phyloP scores from a whole-genome alignment of 306 rosid genomes.

The Quercus rubra region DNA sequence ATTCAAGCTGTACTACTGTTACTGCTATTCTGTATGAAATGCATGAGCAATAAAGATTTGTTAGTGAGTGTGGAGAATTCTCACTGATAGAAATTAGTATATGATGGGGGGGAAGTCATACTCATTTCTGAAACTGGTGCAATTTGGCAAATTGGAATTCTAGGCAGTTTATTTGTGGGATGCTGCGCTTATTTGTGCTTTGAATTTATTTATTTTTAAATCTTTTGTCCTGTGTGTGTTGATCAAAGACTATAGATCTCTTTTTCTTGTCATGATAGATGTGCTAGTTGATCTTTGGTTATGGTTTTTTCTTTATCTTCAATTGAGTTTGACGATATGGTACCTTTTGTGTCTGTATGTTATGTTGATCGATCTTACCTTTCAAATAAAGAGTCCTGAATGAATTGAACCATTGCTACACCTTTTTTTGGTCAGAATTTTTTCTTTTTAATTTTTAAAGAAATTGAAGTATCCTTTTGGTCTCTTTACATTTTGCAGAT shows the following conservation, averaged over 20 bases:
- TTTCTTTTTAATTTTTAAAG: background rate
- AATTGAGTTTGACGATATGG: background rate
- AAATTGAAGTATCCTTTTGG: slow-evolving; percentile 7
- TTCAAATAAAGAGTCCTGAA: background rate
- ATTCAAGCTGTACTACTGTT: background rate
- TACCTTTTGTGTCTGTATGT: background rate
- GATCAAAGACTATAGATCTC: background rate
- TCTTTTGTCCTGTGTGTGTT: background rate
- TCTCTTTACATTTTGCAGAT: slow-evolving; percentile 47
- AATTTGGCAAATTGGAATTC: background rate
- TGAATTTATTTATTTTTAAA: background rate
- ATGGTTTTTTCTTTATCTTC: background rate
- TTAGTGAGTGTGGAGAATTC: background rate
- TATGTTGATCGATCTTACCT: background rate
- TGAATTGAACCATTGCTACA: background rate
- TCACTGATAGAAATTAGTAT: background rate
- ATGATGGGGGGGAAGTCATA: background rate
- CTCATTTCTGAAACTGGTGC: background rate
- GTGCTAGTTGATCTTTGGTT: background rate
- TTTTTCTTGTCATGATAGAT: background rate
- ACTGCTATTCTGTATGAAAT: background rate
- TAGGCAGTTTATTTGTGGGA: background rate
- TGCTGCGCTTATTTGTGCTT: background rate
- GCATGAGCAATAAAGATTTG: background rate
- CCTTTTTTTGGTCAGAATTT: background rate